These are phyloP conservation scores for Rutstroemia sp. DNA, from an alignment of 2,329 filamentous ascomycete genomes.

Conservation along the genomic window DNA sequence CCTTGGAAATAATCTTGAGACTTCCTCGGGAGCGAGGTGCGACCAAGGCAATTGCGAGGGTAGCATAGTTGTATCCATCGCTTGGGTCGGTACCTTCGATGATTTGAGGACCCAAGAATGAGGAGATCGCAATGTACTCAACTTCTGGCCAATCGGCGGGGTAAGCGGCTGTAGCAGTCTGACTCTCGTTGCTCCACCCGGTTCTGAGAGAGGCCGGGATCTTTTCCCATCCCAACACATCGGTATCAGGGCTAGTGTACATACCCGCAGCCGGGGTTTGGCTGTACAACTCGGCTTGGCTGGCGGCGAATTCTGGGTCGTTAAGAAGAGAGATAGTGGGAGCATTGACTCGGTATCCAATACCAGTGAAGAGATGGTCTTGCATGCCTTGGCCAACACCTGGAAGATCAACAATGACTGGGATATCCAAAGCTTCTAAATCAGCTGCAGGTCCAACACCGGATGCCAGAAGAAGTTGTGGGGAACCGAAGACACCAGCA, in stretches of 20 bases:
- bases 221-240: slow-evolving; percentile 17
- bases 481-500: slow-evolving; percentile 41
- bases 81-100: neutral
- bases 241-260: slow-evolving; percentile 8
- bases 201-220: slow-evolving; percentile 7
- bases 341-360: slow-evolving; percentile 6
- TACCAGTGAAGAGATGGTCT: slow-evolving; percentile 29
- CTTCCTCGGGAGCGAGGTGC: slow-evolving; percentile 38
- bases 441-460: slow-evolving; percentile 38
- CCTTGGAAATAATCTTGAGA: slow-evolving; percentile 34
- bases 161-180: neutral
- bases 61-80: slow-evolving; percentile 9
- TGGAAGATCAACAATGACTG: slow-evolving; percentile 36
- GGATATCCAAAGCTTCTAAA: slow-evolving; percentile 37
- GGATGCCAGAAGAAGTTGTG: slow-evolving; percentile 40
- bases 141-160: slow-evolving; percentile 20
- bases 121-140: slow-evolving; percentile 14
- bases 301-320: neutral
- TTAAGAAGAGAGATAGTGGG: slow-evolving; percentile 1
- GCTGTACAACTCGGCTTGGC: neutral
- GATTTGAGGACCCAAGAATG: slow-evolving; percentile 1
- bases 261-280: slow-evolving; percentile 1
- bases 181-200: slow-evolving; percentile 1
- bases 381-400: slow-evolving; percentile 44
- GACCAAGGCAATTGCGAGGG: slow-evolving; percentile 28